Conservation (phyloP, 257 asterid species). For the Gynochthodes officinalis region DNA sequence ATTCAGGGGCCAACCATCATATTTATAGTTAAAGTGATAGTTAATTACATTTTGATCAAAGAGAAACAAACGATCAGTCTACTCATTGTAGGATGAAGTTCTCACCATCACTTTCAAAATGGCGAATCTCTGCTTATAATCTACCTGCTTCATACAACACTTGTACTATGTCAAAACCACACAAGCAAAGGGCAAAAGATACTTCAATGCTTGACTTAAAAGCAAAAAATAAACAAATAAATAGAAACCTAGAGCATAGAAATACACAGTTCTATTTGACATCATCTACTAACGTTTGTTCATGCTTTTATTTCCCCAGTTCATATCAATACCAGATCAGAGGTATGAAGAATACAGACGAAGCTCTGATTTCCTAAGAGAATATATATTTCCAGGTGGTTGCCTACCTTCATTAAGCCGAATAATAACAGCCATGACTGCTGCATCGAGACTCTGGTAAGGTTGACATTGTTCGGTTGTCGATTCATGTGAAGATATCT, state of each 20-base stretch:
- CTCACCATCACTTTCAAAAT: too few species aligned
- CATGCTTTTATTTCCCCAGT: slow-evolving; percentile 43
- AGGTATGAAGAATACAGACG: slow-evolving; percentile 69
- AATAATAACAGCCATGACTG: slow-evolving; percentile 76
- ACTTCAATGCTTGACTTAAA: neutral
- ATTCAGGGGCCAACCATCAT: too few species aligned
- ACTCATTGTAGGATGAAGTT: too few species aligned
- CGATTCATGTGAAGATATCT: neutral
- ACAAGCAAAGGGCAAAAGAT: too few species aligned
- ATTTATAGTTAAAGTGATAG: too few species aligned
- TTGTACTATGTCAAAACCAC: too few species aligned
- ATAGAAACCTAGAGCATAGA: neutral
- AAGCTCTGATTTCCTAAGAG: slow-evolving; percentile 78
- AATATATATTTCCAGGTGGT: slow-evolving; percentile 87
- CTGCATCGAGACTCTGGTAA: slow-evolving; percentile 78
- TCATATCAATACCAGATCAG: slow-evolving; percentile 69
- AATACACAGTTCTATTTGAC: neutral
- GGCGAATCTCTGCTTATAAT: too few species aligned
- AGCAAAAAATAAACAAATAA: neutral
- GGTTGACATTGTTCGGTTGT: neutral
- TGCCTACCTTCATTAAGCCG: slow-evolving; percentile 71
- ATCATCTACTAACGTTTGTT: neutral
- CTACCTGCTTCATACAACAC: too few species aligned
- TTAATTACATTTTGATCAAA: too few species aligned
- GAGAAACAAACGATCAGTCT: too few species aligned